A percentile compares a stretch with the other conserved stretches of the same genome.
phyloP scores from a whole-genome alignment of 108 stramenopile species.

The Cyclotella baltica region DNA sequence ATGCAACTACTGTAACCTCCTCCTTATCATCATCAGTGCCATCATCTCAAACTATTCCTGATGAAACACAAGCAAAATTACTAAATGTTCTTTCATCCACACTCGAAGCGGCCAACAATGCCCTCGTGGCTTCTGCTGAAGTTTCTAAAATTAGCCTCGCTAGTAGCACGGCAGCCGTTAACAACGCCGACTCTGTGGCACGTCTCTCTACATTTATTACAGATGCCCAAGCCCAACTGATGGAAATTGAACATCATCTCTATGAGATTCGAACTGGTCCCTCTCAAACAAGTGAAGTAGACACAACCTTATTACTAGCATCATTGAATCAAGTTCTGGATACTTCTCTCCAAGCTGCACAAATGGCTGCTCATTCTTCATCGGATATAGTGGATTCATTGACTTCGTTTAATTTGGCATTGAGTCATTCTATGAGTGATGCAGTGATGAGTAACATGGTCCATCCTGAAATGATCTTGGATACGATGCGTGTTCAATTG shows the following conservation, averaged over 20 bases:
- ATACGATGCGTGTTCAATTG: background rate
- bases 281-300: background rate
- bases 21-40: background rate
- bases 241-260: conserved; percentile 1
- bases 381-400: conserved; percentile 5
- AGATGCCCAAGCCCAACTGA: conserved; percentile 14
- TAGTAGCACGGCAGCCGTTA: background rate
- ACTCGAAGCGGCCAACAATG: conserved; percentile 14
- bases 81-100: conserved; percentile 20
- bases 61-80: background rate
- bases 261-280: background rate
- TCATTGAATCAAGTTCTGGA: conserved; percentile 5
- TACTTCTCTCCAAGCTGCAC: conserved; percentile 15
- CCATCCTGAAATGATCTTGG: no score
- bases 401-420: conserved; percentile 3
- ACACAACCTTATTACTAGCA: background rate
- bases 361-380: conserved; percentile 6
- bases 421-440: conserved; percentile 18
- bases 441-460: no score
- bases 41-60: background rate
- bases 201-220: background rate
- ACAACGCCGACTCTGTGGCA: background rate
- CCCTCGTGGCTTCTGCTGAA: conserved; percentile 18
- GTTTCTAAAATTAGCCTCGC: background rate
- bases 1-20: background rate